Conservation (phyloP, 371 early-diverging fungal species). For the Mortierella sp. region DNA sequence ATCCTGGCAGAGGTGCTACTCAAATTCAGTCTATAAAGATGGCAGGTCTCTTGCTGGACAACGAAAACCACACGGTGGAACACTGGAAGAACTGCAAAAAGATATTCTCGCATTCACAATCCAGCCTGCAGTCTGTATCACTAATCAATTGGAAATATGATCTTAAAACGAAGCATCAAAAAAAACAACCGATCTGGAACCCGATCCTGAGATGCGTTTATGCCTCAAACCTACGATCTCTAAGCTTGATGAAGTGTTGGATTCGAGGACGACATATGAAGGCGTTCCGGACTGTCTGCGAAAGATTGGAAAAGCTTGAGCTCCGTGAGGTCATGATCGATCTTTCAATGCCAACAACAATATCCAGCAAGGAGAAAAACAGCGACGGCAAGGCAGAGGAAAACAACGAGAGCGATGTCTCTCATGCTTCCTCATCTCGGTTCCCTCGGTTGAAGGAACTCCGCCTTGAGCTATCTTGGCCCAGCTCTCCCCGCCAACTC, state of each 20-base stretch:
- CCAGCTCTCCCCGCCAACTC: not conserved
- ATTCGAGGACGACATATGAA: slow-evolving; percentile 3
- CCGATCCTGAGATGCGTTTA: not conserved
- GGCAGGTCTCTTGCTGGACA: not conserved
- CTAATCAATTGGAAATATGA: not conserved
- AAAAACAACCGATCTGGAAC: not conserved
- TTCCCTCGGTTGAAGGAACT: not conserved
- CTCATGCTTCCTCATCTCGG: not conserved
- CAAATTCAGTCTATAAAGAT: not conserved
- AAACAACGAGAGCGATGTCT: not conserved
- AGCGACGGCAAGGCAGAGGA: too few species aligned
- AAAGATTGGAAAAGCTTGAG: not conserved
- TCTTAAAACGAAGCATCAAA: not conserved
- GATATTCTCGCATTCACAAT: not conserved
- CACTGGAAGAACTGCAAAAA: not conserved
- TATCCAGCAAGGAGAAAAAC: not conserved
- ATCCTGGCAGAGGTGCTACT: not conserved
- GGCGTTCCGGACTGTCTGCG: not conserved
- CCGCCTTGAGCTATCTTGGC: not conserved
- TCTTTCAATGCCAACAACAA: not conserved
- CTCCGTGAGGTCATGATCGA: not conserved
- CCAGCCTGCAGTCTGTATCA: not conserved
- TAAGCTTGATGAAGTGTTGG: not conserved
- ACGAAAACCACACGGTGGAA: not conserved
- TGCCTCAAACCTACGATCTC: not conserved